phyloP scores from a whole-genome alignment of 352 stramenopile genomes.

The Phytophthora boehmeriae region DNA sequence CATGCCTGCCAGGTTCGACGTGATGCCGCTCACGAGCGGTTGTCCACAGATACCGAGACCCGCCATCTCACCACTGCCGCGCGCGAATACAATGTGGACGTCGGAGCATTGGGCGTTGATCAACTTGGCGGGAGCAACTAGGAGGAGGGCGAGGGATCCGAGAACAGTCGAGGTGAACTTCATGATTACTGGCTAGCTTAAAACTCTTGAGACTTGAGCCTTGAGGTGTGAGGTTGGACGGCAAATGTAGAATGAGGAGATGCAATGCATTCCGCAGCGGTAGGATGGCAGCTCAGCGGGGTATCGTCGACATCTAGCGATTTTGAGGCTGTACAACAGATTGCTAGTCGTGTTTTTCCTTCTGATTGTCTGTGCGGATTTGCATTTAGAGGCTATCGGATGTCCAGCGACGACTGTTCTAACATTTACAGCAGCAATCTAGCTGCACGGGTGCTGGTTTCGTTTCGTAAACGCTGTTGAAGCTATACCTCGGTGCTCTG shows the following conservation, averaged over 20 bases:
- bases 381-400: not conserved
- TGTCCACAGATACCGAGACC: slow-evolving; percentile 32
- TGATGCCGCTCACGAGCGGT: slow-evolving; percentile 33
- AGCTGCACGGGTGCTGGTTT: not conserved
- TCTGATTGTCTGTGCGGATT: not conserved
- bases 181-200: slow-evolving; percentile 6
- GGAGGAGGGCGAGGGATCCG: slow-evolving; percentile 1
- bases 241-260: slow-evolving; percentile 9
- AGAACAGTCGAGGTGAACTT: slow-evolving; percentile 12
- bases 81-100: slow-evolving; percentile 33
- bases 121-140: not conserved
- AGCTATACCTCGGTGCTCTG: not conserved
- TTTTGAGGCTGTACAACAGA: slow-evolving; percentile 1
- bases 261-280: not conserved
- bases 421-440: not conserved
- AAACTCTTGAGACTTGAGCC: not conserved
- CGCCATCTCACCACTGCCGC: slow-evolving; percentile 26
- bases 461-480: slow-evolving; percentile 1
- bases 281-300: not conserved
- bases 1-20: slow-evolving; percentile 24
- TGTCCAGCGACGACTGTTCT: not conserved
- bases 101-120: slow-evolving; percentile 22
- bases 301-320: not conserved
- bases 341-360: slow-evolving; percentile 1
- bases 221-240: slow-evolving; percentile 5